These are phyloP conservation scores for Flaveria robusta DNA, from an alignment of 129 eudicot species.

Conservation along the genomic window DNA sequence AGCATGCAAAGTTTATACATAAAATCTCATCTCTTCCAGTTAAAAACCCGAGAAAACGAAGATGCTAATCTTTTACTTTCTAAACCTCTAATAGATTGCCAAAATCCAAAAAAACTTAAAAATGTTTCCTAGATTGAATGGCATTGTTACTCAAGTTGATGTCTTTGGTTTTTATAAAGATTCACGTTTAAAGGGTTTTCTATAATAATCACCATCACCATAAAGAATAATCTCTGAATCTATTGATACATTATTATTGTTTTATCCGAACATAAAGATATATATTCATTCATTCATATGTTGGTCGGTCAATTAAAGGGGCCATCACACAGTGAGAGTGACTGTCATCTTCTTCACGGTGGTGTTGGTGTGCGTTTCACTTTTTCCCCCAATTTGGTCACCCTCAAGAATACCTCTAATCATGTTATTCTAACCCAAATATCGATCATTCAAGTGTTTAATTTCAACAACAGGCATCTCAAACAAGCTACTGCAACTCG, in stretches of 20 bases:
- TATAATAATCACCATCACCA: not conserved
- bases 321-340: conserved; percentile 26
- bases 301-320: conserved; percentile 32
- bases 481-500: not conserved
- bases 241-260: not conserved
- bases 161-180: not conserved
- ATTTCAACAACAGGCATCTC: not conserved
- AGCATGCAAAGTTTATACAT: too few relatives aligned
- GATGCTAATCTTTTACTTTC: too few relatives aligned
- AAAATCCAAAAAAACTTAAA: too few relatives aligned
- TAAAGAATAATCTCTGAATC: conserved; percentile 15
- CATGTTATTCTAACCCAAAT: conserved; percentile 1
- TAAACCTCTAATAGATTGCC: too few relatives aligned
- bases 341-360: conserved; percentile 41
- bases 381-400: conserved; percentile 27
- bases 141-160: not conserved
- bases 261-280: not conserved
- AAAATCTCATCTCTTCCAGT: too few relatives aligned
- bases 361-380: conserved; percentile 7
- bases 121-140: too few relatives aligned
- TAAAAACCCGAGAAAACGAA: too few relatives aligned
- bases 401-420: not conserved
- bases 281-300: not conserved
- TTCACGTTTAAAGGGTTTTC: not conserved
- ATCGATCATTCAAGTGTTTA: conserved; percentile 1